Base-by-base conservation (phyloP, 805 yeast species). In the Saitoella complicata region DNA sequence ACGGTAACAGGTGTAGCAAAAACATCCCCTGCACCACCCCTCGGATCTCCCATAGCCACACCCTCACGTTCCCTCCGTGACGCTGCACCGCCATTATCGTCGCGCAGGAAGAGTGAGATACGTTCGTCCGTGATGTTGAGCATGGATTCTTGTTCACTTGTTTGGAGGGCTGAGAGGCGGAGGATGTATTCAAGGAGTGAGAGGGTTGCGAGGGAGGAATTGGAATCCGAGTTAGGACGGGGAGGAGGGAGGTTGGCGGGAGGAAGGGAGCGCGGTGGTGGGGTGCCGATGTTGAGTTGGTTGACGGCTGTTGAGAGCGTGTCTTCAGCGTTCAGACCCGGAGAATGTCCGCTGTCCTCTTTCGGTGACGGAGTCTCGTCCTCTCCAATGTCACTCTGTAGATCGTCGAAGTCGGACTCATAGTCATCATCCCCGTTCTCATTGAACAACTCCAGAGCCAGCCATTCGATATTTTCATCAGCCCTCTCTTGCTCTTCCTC, bases 111-210 rank as follows among this genome's bases (percentile, higher is more conserved):
- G 1, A 77, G 53, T 3, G 76, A 60, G 7, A 81, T 60, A 33
- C 78, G 67, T 56, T 81, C 88, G 55, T 82, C 91, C n/a, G 70
- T 69, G 7, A 76, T 70, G 6, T 71, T 62, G 6, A 73, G 54
- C 3, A 79, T 59, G 1, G 77, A 65, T 30, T 57, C 61, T 48
- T 73, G 75, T 52, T 79, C 86, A 47, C 65, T 72, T 8, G 70
- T 63, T 55, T 81, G 86, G 10, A 80, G 59, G 0, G 78, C 73
- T 9, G 72, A 58, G 10, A 81, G 62, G 37, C 88, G 61, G 0
- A 80, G 53, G 5, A 80, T 47, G 51, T 80, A 80, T 55, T 82
- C 86, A 2, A 80, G 58, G 12, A 80, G 57, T 0, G 83, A 71
- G 12, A 80, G 38, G 11, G 51, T 46, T 29, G 44, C 49, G 11